Evolutionary conservation across 2,329 filamentous ascomycete genomes (phyloP), one percentile per base, ranked within the genome.

Genomic region (Decorospora gaudefroyi): DNA sequence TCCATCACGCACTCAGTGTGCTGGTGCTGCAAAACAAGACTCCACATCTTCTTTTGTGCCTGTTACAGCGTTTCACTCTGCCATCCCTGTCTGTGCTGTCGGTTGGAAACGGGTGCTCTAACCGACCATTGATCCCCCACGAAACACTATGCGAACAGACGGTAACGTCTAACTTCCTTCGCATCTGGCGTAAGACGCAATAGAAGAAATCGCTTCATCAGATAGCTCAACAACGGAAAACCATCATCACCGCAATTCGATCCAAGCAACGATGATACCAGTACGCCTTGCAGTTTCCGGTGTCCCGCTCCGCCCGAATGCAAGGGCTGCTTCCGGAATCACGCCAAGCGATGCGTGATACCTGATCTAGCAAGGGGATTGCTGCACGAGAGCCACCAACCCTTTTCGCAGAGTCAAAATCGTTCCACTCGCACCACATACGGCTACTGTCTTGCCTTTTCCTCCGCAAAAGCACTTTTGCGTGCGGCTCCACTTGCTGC

Each of bases 281-380:
- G 16, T 35, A 28, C 23, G 19, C 44, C 19, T 49, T 40, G 27
- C 49, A 27, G 38, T 38, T 49, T 52, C 25, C 47, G 46, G 42
- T 48, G 39, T 40, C 29, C 51, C 44, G 45, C 43, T 46, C 44
- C 42, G 42, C 39, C 18, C 19, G 17, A 31, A 36, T 42, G 43
- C 43, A 46, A 61, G 54, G 54, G 51, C 53, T 55, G 46, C 42
- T 44, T 41, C 49, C 40, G 34, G 46, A 31, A 37, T 61, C 59
- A 65, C 62, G 64, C 65, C 64, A 65, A 66, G 62, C 25, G 37
- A 55, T 49, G 56, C 51, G 53, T 60, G 52, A 62, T 52, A 53
- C 42, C 22, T 51, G 41, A 11, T 25, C 42, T 47, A 37, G 41
- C 53, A 55, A 49, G 53, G n/a, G 43, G 28, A 26, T 34, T 29